phyloP scores from a whole-genome alignment of 441 rosid species.

The Isatis lusitanica region DNA sequence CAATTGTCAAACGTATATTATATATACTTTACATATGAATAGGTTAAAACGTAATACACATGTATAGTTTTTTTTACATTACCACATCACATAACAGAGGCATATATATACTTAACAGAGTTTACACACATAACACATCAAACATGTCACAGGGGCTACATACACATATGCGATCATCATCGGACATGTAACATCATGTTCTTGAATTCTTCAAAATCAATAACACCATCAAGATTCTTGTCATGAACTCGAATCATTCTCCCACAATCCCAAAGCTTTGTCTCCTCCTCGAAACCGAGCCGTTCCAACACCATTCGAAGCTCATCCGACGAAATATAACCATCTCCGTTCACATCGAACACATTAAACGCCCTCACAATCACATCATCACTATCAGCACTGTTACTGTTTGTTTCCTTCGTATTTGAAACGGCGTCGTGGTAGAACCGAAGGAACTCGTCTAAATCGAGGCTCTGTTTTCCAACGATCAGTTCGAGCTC shows the following conservation, averaged over 20 bases:
- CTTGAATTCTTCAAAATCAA: conserved; percentile 82
- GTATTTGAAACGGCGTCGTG: conserved; percentile 38
- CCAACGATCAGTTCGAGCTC: conserved; percentile 66
- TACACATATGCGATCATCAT: neutral
- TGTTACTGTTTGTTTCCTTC: neutral
- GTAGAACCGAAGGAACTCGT: conserved; percentile 63
- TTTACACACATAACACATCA: conserved; percentile 6
- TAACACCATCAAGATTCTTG: conserved; percentile 61
- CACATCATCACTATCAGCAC: conserved; percentile 10
- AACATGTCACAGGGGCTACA: neutral
- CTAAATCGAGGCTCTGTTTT: conserved; percentile 48
- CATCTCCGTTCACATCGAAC: conserved; percentile 72
- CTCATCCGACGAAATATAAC: conserved; percentile 73
- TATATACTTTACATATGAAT: neutral
- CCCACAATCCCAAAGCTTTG: conserved; percentile 51
- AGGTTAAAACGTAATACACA: neutral
- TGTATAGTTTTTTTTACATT: neutral
- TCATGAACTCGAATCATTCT: conserved; percentile 67
- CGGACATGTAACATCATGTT: conserved; percentile 55
- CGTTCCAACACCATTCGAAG: conserved; percentile 58
- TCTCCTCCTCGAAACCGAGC: conserved; percentile 75
- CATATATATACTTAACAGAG: neutral
- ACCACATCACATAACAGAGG: neutral
- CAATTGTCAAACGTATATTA: neutral
- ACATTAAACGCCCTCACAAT: conserved; percentile 61